Conservation (phyloP, 768 basidiomycete species). For the Peribolospora baueri region DNA sequence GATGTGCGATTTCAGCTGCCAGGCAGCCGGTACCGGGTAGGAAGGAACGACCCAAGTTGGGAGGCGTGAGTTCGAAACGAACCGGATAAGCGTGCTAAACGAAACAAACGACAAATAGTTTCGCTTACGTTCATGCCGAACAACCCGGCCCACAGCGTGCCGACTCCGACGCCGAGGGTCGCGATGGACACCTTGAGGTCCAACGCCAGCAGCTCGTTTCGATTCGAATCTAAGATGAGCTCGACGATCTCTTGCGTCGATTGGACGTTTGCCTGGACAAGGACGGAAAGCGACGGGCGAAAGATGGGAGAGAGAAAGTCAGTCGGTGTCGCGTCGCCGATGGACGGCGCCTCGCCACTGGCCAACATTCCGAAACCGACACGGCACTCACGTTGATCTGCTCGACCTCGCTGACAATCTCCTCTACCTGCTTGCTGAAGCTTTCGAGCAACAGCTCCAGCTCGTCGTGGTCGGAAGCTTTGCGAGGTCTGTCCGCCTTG, state of each 20-base stretch:
- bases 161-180: slow-evolving; percentile 75
- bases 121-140: slow-evolving; percentile 84
- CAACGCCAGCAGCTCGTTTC: slow-evolving; percentile 69
- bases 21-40: slow-evolving; percentile 2
- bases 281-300: not conserved
- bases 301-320: not conserved
- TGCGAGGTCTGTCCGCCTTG: slow-evolving; percentile 36
- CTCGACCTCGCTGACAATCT: slow-evolving; percentile 13
- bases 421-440: slow-evolving; percentile 44
- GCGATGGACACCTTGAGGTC: slow-evolving; percentile 86
- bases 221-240: slow-evolving; percentile 82
- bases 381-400: slow-evolving; percentile 4
- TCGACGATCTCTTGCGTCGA: slow-evolving; percentile 97
- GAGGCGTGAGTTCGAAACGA: not conserved
- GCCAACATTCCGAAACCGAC: not conserved
- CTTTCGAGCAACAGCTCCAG: slow-evolving; percentile 80
- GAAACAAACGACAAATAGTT: slow-evolving; percentile 1
- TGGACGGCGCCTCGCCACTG: too few relatives aligned
- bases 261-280: slow-evolving; percentile 59
- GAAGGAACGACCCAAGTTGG: not conserved
- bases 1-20: slow-evolving; percentile 47
- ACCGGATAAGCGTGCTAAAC: not conserved
- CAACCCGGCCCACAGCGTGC: slow-evolving; percentile 66
- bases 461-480: slow-evolving; percentile 64
- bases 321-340: too few relatives aligned